Base-by-base conservation (phyloP, 768 basidiomycete genomes). In the Tulasnella calospora region DNA sequence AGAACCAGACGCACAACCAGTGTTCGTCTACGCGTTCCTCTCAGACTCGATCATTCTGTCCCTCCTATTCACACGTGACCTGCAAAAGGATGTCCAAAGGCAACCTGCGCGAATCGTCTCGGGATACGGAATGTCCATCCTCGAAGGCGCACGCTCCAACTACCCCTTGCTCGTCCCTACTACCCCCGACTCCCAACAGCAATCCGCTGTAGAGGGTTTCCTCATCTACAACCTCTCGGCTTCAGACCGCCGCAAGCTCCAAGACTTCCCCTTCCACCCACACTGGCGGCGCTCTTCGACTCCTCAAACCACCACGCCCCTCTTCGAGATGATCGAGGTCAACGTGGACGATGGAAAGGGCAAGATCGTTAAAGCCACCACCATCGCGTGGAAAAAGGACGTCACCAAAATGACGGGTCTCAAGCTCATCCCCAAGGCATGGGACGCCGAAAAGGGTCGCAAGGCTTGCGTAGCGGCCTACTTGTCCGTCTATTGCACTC, bases 51-150 rank as follows among this genome's bases (percentile, higher is more conserved):
- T 73, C 40, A 41, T 73, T 13, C 71, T 73, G 2, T 73, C 71
- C 71, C 71, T 73, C 40, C 46, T 73, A 33, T 73, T 73, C 40
- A 73, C 71, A 73, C 40, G 71, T 47, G 71, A 41, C 71, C 71
- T 47, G 46, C 40, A 41, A 41, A 73, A 73, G 40, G 71, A 47
- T 12, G 46, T 73, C 13, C 40, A 40, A 10, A 73, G 35, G 71
- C 71, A 73, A 21, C 38, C 40, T 15, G 71, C 71, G 19, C 40
- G 40, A 2, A 67, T 67, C 30, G 40, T 41, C 36, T 73, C 40
- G 27, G 71, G 71, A 19, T 73, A 41, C 71, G 71, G 41, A 27
- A 33, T 67, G 61, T 67, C 61, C 33, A 35, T 67, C 61, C 61
- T 67, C 30, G 61, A 67, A 67, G 61, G 61, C 30, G 61, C 30